Evolutionary conservation across 2,329 filamentous ascomycete species (phyloP).

Genomic region (Sordariomycetes sp.): DNA sequence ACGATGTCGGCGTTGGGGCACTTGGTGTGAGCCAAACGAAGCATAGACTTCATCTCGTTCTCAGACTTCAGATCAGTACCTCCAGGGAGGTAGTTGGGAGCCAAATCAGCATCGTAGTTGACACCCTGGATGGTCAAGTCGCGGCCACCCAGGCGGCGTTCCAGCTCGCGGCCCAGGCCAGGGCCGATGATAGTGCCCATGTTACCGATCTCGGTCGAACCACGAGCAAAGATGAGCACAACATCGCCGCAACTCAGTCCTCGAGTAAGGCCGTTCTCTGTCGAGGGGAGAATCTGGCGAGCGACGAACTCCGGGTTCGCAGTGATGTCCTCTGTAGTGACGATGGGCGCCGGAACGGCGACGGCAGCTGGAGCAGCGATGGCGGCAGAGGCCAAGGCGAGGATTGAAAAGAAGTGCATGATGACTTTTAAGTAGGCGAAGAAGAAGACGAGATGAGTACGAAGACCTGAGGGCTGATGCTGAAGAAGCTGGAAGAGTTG

Average conservation of each 20-base stretch:
- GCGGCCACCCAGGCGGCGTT: slow-evolving; percentile 9
- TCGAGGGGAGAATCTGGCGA: slow-evolving; percentile 4
- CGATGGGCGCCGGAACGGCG: slow-evolving; percentile 1
- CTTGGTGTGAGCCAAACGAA: slow-evolving; percentile 22
- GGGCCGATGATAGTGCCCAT: slow-evolving; percentile 12
- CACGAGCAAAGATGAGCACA: slow-evolving; percentile 13
- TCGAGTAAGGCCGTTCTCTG: slow-evolving; percentile 4
- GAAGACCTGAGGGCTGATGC: neutral
- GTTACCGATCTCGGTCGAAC: slow-evolving; percentile 13
- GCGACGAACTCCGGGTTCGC: slow-evolving; percentile 3
- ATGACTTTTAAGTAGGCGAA: neutral
- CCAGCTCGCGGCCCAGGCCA: slow-evolving; percentile 9
- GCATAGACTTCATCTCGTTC: slow-evolving; percentile 20
- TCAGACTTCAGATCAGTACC: slow-evolving; percentile 22
- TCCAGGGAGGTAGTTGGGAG: slow-evolving; percentile 19
- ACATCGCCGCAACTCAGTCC: slow-evolving; percentile 9
- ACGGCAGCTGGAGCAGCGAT: slow-evolving; percentile 1
- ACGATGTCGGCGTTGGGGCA: slow-evolving; percentile 25
- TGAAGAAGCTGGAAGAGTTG: neutral
- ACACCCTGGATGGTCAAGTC: slow-evolving; percentile 14
- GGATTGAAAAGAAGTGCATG: slow-evolving; percentile 4
- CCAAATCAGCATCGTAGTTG: slow-evolving; percentile 23
- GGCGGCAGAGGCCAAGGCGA: slow-evolving; percentile 3
- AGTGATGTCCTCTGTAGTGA: neutral
- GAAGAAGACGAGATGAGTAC: neutral